Base-by-base conservation (phyloP, 495 filamentous ascomycete species). In the Trichoderma gamsii region DNA sequence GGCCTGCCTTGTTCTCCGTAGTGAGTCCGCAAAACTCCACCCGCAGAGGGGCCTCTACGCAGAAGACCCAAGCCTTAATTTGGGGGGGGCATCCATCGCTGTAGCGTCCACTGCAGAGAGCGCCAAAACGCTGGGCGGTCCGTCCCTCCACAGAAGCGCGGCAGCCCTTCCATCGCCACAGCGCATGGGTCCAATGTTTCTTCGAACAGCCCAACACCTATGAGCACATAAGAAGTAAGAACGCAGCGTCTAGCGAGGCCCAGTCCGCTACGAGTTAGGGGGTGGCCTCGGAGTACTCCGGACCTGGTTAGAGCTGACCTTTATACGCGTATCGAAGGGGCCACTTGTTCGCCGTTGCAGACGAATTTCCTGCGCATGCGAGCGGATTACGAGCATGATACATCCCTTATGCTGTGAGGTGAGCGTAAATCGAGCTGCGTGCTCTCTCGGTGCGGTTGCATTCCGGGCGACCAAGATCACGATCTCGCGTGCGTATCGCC, bases 81-180 rank as follows among this genome's bases (percentile, higher is more conserved):
- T 21, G 18, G n/a, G 18, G 32, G 35, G 35, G 35, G 18, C 49
- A 8, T 52, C n/a, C 49, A 23, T 15, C 16, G 44, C 44, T 49
- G 44, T 49, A 18, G 27, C 27, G 56, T 18, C 56, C 56, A 61
- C 56, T 61, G 13, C 23, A 61, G 6, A 6, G 16, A 6, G 15
- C 16, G 16, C 16, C 51, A 9, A 56, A 56, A n/a, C 16, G 51
- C 51, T 21, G n/a, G 51, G 51, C 51, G 51, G 51, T 56, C 51
- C 51, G 56, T 61, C 56, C 56, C 56, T 61, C 56, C 56, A 61
- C 56, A 61, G 56, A 7, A 23, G 56, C 49, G 35, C 35, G 4
- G 35, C 35, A 38, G 35, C 35, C 35, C 49, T 52, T n/a, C 18
- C 49, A 52, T n/a, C 49, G 49, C 18, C 44, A 49, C 44, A 15